Percentiles rank a stretch among this genome's conserved stretches.
These are phyloP conservation scores for Tanozyma kutaoensis DNA, from an alignment of 805 yeast species.

Conservation along the genomic window DNA sequence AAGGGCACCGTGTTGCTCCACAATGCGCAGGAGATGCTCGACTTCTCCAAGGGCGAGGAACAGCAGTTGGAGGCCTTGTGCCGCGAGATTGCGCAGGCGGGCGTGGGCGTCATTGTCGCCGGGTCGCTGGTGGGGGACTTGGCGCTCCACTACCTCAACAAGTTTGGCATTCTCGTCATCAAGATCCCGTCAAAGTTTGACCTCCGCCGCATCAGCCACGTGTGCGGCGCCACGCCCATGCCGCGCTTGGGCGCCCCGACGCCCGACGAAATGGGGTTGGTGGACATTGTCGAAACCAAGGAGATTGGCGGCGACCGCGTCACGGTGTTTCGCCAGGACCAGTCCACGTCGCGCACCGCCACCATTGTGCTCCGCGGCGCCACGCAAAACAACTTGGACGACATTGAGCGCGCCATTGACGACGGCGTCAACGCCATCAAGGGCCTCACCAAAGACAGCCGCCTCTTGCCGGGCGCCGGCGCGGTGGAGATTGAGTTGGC, in stretches of 20 bases:
- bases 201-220: conserved; percentile 84
- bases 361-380: conserved; percentile 95
- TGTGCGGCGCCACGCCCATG: conserved; percentile 94
- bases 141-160: conserved; percentile 84
- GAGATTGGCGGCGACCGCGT: conserved; percentile 98
- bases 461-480: conserved; percentile 92
- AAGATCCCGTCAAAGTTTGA: conserved; percentile 92
- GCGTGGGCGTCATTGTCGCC: conserved; percentile 83
- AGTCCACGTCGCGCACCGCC: conserved; percentile 60
- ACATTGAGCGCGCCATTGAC: conserved; percentile 92
- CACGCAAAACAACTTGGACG: conserved; percentile 85
- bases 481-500: conserved; percentile 86
- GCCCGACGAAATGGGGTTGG: conserved; percentile 84
- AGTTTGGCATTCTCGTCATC: conserved; percentile 72
- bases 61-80: conserved; percentile 78
- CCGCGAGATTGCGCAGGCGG: conserved; percentile 71
- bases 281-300: conserved; percentile 78
- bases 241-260: conserved; percentile 91
- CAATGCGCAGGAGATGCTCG: conserved; percentile 94
- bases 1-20: conserved; percentile 94
- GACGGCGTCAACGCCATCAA: conserved; percentile 92
- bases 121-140: conserved; percentile 90
- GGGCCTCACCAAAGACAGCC: conserved; percentile 68
- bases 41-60: conserved; percentile 93
- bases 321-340: conserved; percentile 70